Conservation (phyloP, 768 basidiomycete genomes). For the Epithele typhae region DNA sequence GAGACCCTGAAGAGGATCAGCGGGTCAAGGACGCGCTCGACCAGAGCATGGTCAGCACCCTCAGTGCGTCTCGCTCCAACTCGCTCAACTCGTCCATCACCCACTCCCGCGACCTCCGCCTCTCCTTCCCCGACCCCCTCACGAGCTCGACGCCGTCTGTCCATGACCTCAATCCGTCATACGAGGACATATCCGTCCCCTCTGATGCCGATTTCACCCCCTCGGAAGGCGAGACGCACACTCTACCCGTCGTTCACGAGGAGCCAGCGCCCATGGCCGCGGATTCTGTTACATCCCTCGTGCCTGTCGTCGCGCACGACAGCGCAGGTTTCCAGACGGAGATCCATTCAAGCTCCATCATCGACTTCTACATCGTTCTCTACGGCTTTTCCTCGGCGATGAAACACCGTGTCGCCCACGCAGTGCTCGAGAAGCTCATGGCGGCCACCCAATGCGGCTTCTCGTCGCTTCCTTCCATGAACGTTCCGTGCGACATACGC, state of each 20-base stretch:
- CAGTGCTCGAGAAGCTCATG: constrained; percentile 52
- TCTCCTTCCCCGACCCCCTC: constrained; percentile 83
- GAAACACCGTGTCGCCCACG: constrained; percentile 61
- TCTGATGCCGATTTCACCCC: constrained; percentile 17
- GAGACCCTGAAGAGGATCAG: constrained; percentile 57
- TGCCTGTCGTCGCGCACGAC: constrained; percentile 32
- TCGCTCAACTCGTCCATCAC: constrained; percentile 41
- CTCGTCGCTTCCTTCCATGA: constrained; percentile 17
- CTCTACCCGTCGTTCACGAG: constrained; percentile 3
- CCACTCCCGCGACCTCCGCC: constrained; percentile 66
- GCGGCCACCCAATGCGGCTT: constrained; percentile 28
- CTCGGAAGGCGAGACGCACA: constrained; percentile 11
- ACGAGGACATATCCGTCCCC: constrained; percentile 44
- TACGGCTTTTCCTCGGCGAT: constrained; percentile 56
- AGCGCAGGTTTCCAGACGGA: constrained; percentile 10
- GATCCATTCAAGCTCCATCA: constrained; percentile 23
- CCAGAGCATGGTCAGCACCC: constrained; percentile 79
- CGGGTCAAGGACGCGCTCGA: constrained; percentile 71
- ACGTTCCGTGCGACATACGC: constrained; percentile 10
- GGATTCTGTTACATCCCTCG: constrained; percentile 26
- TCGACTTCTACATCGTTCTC: constrained; percentile 58
- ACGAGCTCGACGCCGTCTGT: constrained; percentile 53
- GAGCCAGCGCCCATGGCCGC: constrained; percentile 26
- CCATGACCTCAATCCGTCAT: constrained; percentile 53
- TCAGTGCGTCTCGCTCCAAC: constrained; percentile 64